Percentiles rank a stretch among this genome's conserved stretches.
Conservation (phyloP, 73 alveolate genomes). For the Tetrahymena thermophila region DNA sequence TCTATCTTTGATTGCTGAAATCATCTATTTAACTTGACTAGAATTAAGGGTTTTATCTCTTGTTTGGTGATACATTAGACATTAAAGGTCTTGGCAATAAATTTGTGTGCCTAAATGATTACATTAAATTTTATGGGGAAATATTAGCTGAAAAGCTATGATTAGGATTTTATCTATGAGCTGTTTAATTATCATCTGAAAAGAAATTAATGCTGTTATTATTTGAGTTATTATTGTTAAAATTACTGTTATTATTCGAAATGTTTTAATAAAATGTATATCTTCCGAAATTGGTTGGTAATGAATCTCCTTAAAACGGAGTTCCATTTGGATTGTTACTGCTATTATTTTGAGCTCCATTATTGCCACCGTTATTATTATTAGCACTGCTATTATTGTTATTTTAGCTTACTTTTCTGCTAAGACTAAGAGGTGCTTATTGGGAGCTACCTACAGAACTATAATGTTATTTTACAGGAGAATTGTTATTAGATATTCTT, state of each 20-base stretch:
- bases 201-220: background rate
- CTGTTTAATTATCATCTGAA: background rate
- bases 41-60: background rate
- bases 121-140: background rate
- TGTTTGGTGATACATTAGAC: background rate
- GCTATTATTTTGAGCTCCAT: background rate
- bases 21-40: background rate
- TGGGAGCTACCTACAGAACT: background rate
- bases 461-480: background rate
- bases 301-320: background rate
- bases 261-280: background rate
- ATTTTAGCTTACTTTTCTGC: background rate
- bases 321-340: background rate
- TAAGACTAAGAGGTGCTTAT: background rate
- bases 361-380: background rate
- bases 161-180: background rate
- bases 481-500: background rate
- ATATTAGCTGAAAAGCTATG: background rate
- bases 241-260: background rate
- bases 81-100: background rate
- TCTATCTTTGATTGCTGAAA: background rate
- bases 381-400: background rate
- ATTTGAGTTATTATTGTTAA: background rate
- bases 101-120: background rate
- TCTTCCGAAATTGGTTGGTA: background rate